Evolutionary conservation across 2,329 filamentous ascomycete genomes (phyloP), one percentile per base, ranked within the genome.

Genomic region (Talaromyces rugulosus): DNA sequence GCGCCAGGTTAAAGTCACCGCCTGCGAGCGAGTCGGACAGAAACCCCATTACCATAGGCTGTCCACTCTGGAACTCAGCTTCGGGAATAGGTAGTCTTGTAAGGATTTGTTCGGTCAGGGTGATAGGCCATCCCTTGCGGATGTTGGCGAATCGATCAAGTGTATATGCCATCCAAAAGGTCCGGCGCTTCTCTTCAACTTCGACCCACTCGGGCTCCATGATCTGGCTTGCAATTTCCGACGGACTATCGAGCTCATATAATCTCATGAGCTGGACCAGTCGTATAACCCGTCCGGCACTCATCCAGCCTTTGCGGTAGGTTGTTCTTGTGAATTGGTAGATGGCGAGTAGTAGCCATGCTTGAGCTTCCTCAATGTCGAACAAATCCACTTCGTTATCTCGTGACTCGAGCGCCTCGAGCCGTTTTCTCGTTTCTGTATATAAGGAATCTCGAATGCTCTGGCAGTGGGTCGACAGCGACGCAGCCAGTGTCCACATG

Each of bases 311-410:
- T 66, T 95, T 83, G 1, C 95, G 94, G 69, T 98, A 98, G 74
- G 92, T 96, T 90, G 98, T 96, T 83, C 91, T 90, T 78, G 93
- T 96, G 81, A 97, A 98, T 75, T 99, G 95, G 70, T 96, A 97
- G 0, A 85, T 87, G 7, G 88, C 86, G 52, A 96, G 82, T n/a
- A 98, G 80, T 28, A 87, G 81, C 83, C 96, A 96, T 1, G 91
- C 87, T 74, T 99, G 95, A 56, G 89, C 90, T 75, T 96, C 91
- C 16, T 89, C 88, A 33, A 97, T 82, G 0, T 89, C 93, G 66
- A 97, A 90, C 72, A 96, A 90, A 67, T 88, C 84, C 75, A 98
- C 93, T 58, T 95, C 95, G 67, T 94, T 92, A 4, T 93, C 93
- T 73, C 90, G 95, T 81, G 96, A 88, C 75, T 96, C 92, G 72